These are phyloP conservation scores for Solanum hybrid DNA, from an alignment of 305 asterid genomes.

Conservation along the genomic window DNA sequence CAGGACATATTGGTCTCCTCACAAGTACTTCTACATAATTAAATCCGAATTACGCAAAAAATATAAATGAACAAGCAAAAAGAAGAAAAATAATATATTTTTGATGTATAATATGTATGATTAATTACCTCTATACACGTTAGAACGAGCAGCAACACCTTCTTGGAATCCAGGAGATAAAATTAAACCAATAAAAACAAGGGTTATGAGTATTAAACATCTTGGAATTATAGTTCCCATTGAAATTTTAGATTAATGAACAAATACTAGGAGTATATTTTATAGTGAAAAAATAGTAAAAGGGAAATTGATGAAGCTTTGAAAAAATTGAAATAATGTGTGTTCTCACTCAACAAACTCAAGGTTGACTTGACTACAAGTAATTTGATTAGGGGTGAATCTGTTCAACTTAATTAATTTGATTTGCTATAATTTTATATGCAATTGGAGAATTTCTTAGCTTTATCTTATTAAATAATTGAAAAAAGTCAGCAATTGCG, in stretches of 20 bases:
- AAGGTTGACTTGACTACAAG: not conserved
- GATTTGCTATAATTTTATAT: not conserved
- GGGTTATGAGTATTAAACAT: not conserved
- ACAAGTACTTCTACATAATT: constrained; percentile 21
- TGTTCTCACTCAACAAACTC: not conserved
- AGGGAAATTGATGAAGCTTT: not conserved
- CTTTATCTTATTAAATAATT: not conserved
- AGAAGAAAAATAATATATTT: not conserved
- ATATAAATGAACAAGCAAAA: not conserved
- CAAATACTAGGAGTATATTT: not conserved
- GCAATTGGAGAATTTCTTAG: not conserved
- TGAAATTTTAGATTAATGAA: not conserved
- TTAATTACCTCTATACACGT: constrained; percentile 13
- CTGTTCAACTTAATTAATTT: not conserved
- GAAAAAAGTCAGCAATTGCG: not conserved
- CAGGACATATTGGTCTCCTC: constrained; percentile 37
- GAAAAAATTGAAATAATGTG: not conserved
- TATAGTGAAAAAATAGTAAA: not conserved
- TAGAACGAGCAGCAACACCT: constrained; percentile 22
- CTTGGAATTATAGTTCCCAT: constrained; percentile 10
- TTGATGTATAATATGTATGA: not conserved
- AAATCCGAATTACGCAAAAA: not conserved
- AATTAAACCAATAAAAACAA: constrained; percentile 20
- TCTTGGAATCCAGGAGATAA: constrained; percentile 20
- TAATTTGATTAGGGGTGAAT: not conserved